Evolutionary conservation across 2,329 filamentous ascomycete genomes (phyloP).

Genomic region (Lasiodiplodia theobromae): DNA sequence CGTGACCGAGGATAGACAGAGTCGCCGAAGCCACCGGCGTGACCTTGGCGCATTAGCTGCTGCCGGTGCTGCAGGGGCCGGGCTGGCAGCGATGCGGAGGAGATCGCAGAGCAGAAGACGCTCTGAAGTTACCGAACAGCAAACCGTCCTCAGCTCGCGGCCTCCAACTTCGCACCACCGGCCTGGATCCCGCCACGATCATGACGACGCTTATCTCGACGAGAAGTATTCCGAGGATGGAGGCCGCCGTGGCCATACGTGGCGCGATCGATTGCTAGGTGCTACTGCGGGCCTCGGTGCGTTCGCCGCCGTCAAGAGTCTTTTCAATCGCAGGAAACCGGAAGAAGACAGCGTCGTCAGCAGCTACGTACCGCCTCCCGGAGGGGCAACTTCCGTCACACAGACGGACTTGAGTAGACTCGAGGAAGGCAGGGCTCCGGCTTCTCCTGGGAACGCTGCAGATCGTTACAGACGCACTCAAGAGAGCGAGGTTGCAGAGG

Average conservation of each 20-base stretch:
- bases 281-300: slow-evolving; percentile 52
- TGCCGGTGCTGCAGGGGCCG: slow-evolving; percentile 65
- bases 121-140: slow-evolving; percentile 38
- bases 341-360: slow-evolving; percentile 61
- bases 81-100: slow-evolving; percentile 60
- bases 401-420: slow-evolving; percentile 56
- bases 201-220: slow-evolving; percentile 38
- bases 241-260: slow-evolving; percentile 42
- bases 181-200: slow-evolving; percentile 20
- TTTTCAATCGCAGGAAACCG: slow-evolving; percentile 63
- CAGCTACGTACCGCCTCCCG: slow-evolving; percentile 59
- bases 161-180: slow-evolving; percentile 36
- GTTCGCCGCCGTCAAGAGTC: slow-evolving; percentile 58
- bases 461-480: slow-evolving; percentile 47
- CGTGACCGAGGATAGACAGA: slow-evolving; percentile 53
- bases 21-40: slow-evolving; percentile 44
- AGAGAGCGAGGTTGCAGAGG: slow-evolving; percentile 48
- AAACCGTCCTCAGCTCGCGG: slow-evolving; percentile 45
- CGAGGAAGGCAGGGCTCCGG: slow-evolving; percentile 62
- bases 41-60: slow-evolving; percentile 58
- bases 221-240: slow-evolving; percentile 51
- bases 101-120: slow-evolving; percentile 51
- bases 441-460: slow-evolving; percentile 48
- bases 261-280: slow-evolving; percentile 55
- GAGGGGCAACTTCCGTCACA: slow-evolving; percentile 54